Base-by-base conservation (phyloP, 2,329 filamentous ascomycete genomes). In the Arthrinium phaeospermum region DNA sequence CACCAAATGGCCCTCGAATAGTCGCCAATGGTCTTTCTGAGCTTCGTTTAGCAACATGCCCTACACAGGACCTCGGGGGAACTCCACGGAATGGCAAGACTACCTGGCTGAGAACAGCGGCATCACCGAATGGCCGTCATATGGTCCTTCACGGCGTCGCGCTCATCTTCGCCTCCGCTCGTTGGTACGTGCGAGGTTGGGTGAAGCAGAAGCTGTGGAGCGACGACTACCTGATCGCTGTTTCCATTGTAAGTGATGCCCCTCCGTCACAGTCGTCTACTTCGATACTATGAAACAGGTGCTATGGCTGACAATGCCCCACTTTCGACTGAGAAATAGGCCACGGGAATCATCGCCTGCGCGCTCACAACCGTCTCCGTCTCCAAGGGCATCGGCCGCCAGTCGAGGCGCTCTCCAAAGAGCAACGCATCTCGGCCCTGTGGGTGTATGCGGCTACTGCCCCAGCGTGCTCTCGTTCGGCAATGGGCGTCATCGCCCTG, bases 161-260 rank as follows among this genome's bases (percentile, higher is more conserved):
- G 14, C 75, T 77, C 0, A 0, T 81, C 19, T 76, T 82, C 10
- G 79, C 81, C 4, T 61, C 73, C 2, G 78, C 77, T 1, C 76
- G 82, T 8, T 74, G 82, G 19, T 81, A 77, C 47, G 79, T 81
- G 41, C 77, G 82, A 16, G 72, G 71, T 0, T 73, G 72, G 24
- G 74, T 82, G 30, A 70, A 82, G 45, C 76, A 77, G 1, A 80
- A 79, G 44, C 69, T 83, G 22, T 78, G 81, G 1, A 69, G 78
- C 4, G 83, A 85, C 69, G 83, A 84, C 72, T 83, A 78, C 67
- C 71, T 84, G 27, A 84, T 84, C 73, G 72, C 79, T 0, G 19
- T 76, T 2, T 79, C 82, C 1, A 75, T 82, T 73, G 81, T 82
- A 72, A 76, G 76, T 34, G 37, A 44, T 13, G 57, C 57, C 19